Percentiles rank a stretch among this genome's conserved stretches.
Conservation (phyloP, 2,329 filamentous ascomycete species). For the Fusarium nisikadoi region DNA sequence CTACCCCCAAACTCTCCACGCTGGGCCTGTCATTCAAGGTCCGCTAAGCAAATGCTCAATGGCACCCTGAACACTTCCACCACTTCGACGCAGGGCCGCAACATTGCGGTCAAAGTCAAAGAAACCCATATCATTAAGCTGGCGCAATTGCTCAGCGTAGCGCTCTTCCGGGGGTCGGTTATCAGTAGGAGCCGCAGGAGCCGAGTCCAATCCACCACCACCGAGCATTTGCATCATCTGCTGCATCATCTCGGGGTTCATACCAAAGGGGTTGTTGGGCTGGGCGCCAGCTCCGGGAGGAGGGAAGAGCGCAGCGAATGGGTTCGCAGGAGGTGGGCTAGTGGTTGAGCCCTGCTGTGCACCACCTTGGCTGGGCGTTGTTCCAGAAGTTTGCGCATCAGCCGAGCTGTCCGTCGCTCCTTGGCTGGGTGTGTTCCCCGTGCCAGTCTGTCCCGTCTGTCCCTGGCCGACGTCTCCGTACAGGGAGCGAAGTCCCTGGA, state of each 20-base stretch:
- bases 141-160: constrained; percentile 88
- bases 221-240: constrained; percentile 63
- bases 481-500: constrained; percentile 44
- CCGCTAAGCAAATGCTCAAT: constrained; percentile 75
- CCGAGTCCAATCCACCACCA: constrained; percentile 49
- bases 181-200: constrained; percentile 73
- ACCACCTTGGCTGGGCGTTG: constrained; percentile 22
- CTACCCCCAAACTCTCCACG: not conserved
- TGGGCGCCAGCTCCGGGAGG: constrained; percentile 43
- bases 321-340: constrained; percentile 64
- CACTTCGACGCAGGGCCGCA: constrained; percentile 84
- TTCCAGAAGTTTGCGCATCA: constrained; percentile 37
- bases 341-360: constrained; percentile 43
- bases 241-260: constrained; percentile 66
- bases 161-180: constrained; percentile 92
- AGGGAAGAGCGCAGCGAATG: constrained; percentile 73
- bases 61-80: constrained; percentile 93
- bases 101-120: constrained; percentile 96
- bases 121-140: constrained; percentile 99
- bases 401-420: constrained; percentile 41
- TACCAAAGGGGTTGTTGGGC: constrained; percentile 56
- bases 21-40: constrained; percentile 26
- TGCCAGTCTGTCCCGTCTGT: constrained; percentile 38
- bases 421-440: constrained; percentile 45
- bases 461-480: constrained; percentile 46